Base-by-base conservation (phyloP, 345 rosid genomes). In the Populus deltoides region DNA sequence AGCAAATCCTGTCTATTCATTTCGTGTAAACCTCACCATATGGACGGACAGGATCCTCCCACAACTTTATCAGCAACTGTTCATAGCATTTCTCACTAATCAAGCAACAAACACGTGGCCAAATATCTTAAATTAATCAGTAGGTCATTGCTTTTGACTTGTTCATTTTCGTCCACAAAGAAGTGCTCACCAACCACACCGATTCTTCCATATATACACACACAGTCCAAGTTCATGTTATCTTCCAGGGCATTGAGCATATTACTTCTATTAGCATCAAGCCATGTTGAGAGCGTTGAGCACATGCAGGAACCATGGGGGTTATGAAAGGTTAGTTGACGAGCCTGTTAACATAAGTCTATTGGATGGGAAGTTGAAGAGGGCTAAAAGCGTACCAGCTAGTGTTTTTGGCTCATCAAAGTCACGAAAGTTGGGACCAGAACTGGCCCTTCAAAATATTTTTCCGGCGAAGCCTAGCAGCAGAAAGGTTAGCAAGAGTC, bases 211-310 rank as follows among this genome's bases (percentile, higher is more conserved):
- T 45, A 61, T n/a, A 43, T 43, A 38, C 6, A 20, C 35, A 11
- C 5, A 33, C 36, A 33, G 36, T 49, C 20, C 57, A 16, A 4
- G 15, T 27, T 25, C 59, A 27, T 71, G 17, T 24, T 25, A 8
- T 16, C 47, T 41, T 51, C 47, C 35, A 35, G 45, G 6, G 20
- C 66, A 51, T 3, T 39, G 3, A 16, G 7, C n/a, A 31, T 13
- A 8, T 57, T 25, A 33, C 24, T 15, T 73, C 4, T n/a, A 13
- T 71, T 17, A 35, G 22, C 70, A 13, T 13, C 15, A 11, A 38
- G 75, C 81, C 79, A 89, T 92, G 94, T 66, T 91, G 31, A 86
- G 94, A 88, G 88, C 92, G 66, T 75, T 90, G 65, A 92, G 90
- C 81, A 86, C 89, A 8, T 29, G 84, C 17, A 84, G 90, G 41